These are phyloP conservation scores for Malassezia japonica DNA, from an alignment of 1,284 basidiomycete genomes.

Conservation along the genomic window DNA sequence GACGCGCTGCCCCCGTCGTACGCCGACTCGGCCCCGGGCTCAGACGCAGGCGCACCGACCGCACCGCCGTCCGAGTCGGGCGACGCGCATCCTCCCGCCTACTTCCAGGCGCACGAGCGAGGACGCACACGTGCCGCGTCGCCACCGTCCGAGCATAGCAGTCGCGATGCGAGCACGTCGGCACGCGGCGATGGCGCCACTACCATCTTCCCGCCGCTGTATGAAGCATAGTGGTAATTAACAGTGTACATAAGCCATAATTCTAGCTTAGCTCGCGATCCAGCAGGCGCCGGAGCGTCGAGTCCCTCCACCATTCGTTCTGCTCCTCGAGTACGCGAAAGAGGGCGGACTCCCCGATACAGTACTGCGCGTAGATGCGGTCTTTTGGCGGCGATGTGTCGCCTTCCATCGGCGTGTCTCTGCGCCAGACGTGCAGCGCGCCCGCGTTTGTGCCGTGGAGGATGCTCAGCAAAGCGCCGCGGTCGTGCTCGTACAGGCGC, in stretches of 20 bases:
- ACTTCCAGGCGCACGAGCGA: too few species aligned
- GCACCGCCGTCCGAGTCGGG: background rate
- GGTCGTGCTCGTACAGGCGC: constrained; percentile 35
- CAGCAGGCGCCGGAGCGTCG: constrained; percentile 30
- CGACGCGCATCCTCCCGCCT: background rate
- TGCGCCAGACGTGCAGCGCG: constrained; percentile 31
- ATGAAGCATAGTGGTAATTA: constrained; percentile 12
- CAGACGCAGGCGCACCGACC: background rate
- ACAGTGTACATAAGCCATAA: background rate
- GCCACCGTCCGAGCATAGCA: too few species aligned
- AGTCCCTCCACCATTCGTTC: constrained; percentile 37
- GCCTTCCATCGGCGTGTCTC: constrained; percentile 9
- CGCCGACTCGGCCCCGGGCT: constrained; percentile 1
- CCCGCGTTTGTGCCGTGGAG: constrained; percentile 32
- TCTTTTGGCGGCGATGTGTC: constrained; percentile 21
- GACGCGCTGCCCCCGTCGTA: constrained; percentile 5
- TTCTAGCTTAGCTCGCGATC: constrained; percentile 30
- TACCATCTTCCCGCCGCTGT: constrained; percentile 10
- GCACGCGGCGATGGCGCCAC: too few species aligned
- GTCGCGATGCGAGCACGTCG: too few species aligned
- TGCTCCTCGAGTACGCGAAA: constrained; percentile 34
- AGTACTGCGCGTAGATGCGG: constrained; percentile 42
- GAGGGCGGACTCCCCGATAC: constrained; percentile 27
- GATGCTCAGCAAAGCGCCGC: constrained; percentile 25
- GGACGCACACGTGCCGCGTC: too few species aligned